Conservation (phyloP, 257 asterid species). For the Marsdenia floribunda region DNA sequence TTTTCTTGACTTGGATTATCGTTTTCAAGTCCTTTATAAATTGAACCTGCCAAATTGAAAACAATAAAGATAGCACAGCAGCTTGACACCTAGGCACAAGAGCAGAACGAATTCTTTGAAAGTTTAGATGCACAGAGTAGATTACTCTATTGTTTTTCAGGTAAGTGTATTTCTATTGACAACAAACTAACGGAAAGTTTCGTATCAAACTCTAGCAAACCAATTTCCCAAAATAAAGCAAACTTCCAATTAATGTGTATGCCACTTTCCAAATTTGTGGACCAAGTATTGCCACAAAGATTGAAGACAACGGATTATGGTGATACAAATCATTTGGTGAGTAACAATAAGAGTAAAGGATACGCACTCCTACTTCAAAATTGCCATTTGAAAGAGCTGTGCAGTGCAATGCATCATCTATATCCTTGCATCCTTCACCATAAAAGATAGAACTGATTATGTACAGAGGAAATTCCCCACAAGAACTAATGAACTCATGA, state of each 20-base stretch:
- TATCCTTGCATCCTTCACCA: conserved; percentile 88
- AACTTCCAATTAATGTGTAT: background rate
- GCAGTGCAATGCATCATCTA: conserved; percentile 98
- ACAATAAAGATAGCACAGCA: background rate
- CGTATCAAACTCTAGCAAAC: background rate
- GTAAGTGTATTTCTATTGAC: background rate
- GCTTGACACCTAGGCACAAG: background rate
- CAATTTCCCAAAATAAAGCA: background rate
- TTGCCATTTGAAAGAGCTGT: conserved; percentile 80
- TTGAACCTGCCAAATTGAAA: background rate
- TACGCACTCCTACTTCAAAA: conserved; percentile 99
- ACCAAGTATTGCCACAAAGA: background rate
- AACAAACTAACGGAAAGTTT: background rate
- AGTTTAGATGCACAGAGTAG: background rate
- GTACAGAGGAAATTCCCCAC: conserved; percentile 8
- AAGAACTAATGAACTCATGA: background rate
- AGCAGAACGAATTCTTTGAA: background rate
- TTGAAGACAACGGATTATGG: background rate
- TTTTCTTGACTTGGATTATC: background rate
- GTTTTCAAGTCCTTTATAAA: background rate
- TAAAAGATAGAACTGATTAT: conserved; percentile 12
- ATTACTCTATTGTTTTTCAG: background rate
- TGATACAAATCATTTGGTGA: background rate
- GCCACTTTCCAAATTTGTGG: background rate
- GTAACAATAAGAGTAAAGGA: conserved; percentile 33